These are phyloP conservation scores for Phytopythium vexans DNA, from an alignment of 352 stramenopile species.

Conservation along the genomic window DNA sequence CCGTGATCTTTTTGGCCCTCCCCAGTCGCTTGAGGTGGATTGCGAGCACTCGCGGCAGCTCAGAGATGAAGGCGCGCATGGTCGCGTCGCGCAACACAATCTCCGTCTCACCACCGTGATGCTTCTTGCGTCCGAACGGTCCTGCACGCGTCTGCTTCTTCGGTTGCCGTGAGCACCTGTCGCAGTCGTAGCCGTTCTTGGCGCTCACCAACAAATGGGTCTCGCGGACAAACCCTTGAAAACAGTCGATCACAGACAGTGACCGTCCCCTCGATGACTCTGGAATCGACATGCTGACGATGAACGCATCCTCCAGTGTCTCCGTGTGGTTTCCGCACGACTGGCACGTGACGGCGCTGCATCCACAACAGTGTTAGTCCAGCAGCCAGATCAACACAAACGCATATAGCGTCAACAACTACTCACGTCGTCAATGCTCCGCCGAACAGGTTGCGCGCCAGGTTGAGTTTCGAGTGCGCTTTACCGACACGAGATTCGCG, in stretches of 20 bases:
- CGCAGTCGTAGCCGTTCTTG: slow-evolving; percentile 73
- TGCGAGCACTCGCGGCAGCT: slow-evolving; percentile 52
- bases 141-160: slow-evolving; percentile 22
- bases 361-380: slow-evolving; percentile 4
- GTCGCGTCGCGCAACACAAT: slow-evolving; percentile 40
- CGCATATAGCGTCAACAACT: too few relatives aligned
- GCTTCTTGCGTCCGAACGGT: slow-evolving; percentile 29
- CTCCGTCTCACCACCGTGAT: slow-evolving; percentile 21
- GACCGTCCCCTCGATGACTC: slow-evolving; percentile 8
- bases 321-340: slow-evolving; percentile 46
- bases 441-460: slow-evolving; percentile 56
- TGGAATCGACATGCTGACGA: slow-evolving; percentile 57
- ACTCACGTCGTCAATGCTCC: slow-evolving; percentile 50
- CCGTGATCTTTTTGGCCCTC: slow-evolving; percentile 55
- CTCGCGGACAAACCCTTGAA: slow-evolving; percentile 45
- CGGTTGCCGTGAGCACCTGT: slow-evolving; percentile 46
- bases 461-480: slow-evolving; percentile 52
- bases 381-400: too few relatives aligned
- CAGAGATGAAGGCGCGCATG: slow-evolving; percentile 51
- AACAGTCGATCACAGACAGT: slow-evolving; percentile 37
- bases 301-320: slow-evolving; percentile 58
- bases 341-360: slow-evolving; percentile 39
- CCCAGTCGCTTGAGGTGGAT: slow-evolving; percentile 67
- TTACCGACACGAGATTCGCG: slow-evolving; percentile 12
- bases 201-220: slow-evolving; percentile 40